Base-by-base conservation (phyloP, 1,284 basidiomycete species). In the Athelia psychrophila region DNA sequence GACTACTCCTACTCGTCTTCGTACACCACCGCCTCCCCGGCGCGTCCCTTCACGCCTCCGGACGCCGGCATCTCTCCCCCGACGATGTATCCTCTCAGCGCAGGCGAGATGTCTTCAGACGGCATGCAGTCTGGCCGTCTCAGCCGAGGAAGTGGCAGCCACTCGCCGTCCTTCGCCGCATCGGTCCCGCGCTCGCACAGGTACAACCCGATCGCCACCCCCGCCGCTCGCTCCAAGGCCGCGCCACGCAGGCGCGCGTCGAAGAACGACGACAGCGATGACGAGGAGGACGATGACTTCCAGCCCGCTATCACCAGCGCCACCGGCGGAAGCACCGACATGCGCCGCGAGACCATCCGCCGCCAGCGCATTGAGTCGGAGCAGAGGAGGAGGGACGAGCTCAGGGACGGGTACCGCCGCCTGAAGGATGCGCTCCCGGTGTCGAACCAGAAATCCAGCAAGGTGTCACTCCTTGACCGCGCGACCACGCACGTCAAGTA, bases 381-480 rank as follows among this genome's bases (percentile, higher is more conserved):
- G 74, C 89, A 95, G 77, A 79, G 90, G 60, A 81, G 91, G 61
- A 84, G 91, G 47, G 89, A 94, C 62, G 91, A 93, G 71, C 85
- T 94, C 61, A 77, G 90, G 52, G 89, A 93, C 54, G 91, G 91
- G 53, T 95, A 94, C 72, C 81, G 85, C 62, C 79, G 86, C 52
- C 84, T 95, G 70, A 91, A 91, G 78, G 87, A 90, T 59, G 86
- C 84, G 50, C 83, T 95, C 56, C 92, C 92, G 22, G 75, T 84
- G 51, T 88, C 87, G 47, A 91, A 90, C 75, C 91, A 93, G 78
- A 90, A 93, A 76, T 84, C 86, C 16, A 91, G 87, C 80, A 94
- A 95, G 74, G 86, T 91, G 50, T 88, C 83, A 55, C 75, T 94
- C 53, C 81, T 95, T 61, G 91, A 94, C 64, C 84, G 91, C 62